These are phyloP conservation scores for Candida adriatica DNA, from an alignment of 805 yeast species.

Conservation along the genomic window DNA sequence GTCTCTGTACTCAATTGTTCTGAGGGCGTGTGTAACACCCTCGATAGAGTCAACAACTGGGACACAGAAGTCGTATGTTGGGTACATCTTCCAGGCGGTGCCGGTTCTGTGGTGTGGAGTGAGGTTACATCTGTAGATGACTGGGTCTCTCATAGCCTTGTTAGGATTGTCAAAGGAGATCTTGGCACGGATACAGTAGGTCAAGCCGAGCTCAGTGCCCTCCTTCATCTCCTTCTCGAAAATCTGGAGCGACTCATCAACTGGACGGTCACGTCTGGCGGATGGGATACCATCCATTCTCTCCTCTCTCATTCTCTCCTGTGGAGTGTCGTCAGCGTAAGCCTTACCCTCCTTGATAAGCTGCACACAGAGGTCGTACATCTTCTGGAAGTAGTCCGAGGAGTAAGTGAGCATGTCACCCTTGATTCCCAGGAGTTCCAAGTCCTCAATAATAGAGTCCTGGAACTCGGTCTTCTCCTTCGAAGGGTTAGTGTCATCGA, in stretches of 20 bases:
- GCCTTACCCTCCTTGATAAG: constrained; percentile 95
- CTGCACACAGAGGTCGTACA: constrained; percentile 81
- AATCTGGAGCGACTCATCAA: constrained; percentile 83
- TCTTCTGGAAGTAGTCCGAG: constrained; percentile 85
- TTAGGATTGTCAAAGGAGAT: constrained; percentile 86
- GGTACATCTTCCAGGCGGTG: constrained; percentile 88
- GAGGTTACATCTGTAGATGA: constrained; percentile 92
- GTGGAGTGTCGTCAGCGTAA: constrained; percentile 94
- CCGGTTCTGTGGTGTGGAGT: constrained; percentile 99
- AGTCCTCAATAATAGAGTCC: constrained; percentile 89
- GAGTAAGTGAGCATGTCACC: constrained; percentile 87
- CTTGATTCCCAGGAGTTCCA: constrained; percentile 82
- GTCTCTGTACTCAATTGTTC: constrained; percentile 98
- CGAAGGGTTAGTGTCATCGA: constrained; percentile 97
- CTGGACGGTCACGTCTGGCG: constrained; percentile 83
- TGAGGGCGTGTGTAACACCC: constrained; percentile 96
- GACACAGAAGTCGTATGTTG: constrained; percentile 98
- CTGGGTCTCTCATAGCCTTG: constrained; percentile 97
- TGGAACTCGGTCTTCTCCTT: constrained; percentile 95
- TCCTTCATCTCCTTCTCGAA: constrained; percentile 90
- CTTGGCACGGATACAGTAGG: constrained; percentile 94
- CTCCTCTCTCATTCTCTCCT: constrained; percentile 95
- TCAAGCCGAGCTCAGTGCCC: constrained; percentile 89
- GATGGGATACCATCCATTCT: constrained; percentile 97
- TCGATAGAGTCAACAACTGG: constrained; percentile 94